phyloP scores from a whole-genome alignment of 2,329 filamentous ascomycete genomes.

The Pestalotiopsis sp. region DNA sequence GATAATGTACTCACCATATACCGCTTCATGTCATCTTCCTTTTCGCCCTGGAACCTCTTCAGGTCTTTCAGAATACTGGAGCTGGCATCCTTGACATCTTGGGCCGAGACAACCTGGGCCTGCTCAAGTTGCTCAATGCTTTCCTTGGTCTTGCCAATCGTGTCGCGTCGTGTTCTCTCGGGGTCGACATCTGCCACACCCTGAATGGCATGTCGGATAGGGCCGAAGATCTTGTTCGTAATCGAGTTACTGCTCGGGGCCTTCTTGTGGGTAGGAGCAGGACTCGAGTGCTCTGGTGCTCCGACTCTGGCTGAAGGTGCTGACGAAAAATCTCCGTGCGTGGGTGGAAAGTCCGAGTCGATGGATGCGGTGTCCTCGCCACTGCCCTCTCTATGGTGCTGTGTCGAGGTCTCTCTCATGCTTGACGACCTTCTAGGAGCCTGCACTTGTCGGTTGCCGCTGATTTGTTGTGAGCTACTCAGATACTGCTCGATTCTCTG shows the following conservation, averaged over 20 bases:
- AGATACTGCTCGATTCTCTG: slow-evolving; percentile 93
- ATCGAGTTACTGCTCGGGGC: slow-evolving; percentile 86
- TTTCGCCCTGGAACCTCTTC: slow-evolving; percentile 90
- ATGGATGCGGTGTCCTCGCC: slow-evolving; percentile 85
- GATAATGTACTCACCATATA: slow-evolving; percentile 79
- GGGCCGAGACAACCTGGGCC: slow-evolving; percentile 83
- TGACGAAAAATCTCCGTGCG: slow-evolving; percentile 73
- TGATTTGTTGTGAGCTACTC: slow-evolving; percentile 67
- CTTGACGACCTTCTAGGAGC: slow-evolving; percentile 71
- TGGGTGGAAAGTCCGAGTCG: slow-evolving; percentile 94
- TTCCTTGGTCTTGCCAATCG: slow-evolving; percentile 94
- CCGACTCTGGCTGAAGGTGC: slow-evolving; percentile 76
- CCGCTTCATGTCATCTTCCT: slow-evolving; percentile 88
- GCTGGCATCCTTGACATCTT: slow-evolving; percentile 93
- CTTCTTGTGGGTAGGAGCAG: slow-evolving; percentile 70
- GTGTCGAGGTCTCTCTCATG: slow-evolving; percentile 52
- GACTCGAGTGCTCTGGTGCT: slow-evolving; percentile 56
- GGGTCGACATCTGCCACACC: slow-evolving; percentile 96
- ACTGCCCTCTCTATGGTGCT: slow-evolving; percentile 58
- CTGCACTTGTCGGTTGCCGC: slow-evolving; percentile 35
- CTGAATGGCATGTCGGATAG: slow-evolving; percentile 92
- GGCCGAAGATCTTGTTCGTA: slow-evolving; percentile 90
- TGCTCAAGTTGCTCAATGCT: slow-evolving; percentile 85
- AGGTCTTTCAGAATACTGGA: slow-evolving; percentile 86
- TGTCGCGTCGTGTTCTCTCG: slow-evolving; percentile 86